phyloP scores from a whole-genome alignment of 108 stramenopile species.

The Skeletonema menzelii region DNA sequence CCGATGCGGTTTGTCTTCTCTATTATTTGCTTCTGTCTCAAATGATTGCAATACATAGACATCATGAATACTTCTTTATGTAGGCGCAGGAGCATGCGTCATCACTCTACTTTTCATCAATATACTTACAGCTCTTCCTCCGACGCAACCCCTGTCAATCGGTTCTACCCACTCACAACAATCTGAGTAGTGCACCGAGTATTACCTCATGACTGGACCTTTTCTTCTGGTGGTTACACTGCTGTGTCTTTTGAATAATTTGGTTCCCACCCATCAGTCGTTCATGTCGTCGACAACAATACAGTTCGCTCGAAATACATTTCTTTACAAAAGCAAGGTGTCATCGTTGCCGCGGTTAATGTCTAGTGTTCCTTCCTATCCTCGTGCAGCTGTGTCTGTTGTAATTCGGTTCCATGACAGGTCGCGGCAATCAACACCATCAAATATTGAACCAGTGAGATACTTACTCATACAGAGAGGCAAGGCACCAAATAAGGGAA shows the following conservation, averaged over 20 bases:
- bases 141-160: too few species aligned
- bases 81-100: too few species aligned
- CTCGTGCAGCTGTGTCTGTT: conserved; percentile 70
- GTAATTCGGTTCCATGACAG: conserved; percentile 44
- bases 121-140: too few species aligned
- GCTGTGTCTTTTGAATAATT: neutral
- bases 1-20: too few species aligned
- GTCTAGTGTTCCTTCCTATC: conserved; percentile 14
- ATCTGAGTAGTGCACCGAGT: neutral
- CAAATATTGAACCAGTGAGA: neutral
- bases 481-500: conserved; percentile 65
- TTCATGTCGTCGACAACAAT: neutral
- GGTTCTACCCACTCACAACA: too few species aligned
- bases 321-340: neutral
- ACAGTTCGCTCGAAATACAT: neutral
- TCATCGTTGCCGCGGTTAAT: neutral
- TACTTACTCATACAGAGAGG: conserved; percentile 69
- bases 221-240: neutral
- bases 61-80: too few species aligned
- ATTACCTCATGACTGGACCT: neutral
- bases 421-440: neutral
- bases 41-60: neutral
- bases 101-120: too few species aligned
- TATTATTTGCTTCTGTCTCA: neutral
- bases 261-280: neutral